phyloP scores from a whole-genome alignment of 228 moss, liverwort and hornwort species.

The Sphagnum fallax region DNA sequence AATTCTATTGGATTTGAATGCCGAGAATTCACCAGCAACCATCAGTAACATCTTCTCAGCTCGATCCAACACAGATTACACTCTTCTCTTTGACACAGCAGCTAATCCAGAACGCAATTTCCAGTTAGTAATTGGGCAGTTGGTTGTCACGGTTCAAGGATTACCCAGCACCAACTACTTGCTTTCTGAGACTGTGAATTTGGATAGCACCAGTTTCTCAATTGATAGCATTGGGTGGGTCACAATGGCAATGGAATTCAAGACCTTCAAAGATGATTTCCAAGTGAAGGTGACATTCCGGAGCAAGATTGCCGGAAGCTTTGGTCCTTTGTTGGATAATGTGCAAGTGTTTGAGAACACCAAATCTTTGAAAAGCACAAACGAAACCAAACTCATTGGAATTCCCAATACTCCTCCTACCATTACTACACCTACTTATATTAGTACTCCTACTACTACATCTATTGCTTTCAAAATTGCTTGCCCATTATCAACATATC shows the following conservation, averaged over 20 bases:
- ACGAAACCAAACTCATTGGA: neutral
- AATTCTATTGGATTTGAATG: constrained; percentile 58
- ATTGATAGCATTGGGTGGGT: constrained; percentile 47
- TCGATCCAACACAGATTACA: constrained; percentile 2
- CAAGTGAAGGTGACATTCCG: constrained; percentile 19
- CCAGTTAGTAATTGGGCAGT: constrained; percentile 24
- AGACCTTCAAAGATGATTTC: constrained; percentile 18
- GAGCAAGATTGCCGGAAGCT: constrained; percentile 26
- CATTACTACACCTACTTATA: too few relatives aligned
- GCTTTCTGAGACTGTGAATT: neutral
- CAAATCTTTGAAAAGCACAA: constrained; percentile 9
- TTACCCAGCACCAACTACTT: constrained; percentile 12
- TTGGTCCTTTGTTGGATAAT: constrained; percentile 70
- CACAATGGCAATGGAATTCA: constrained; percentile 27
- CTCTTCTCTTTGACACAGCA: constrained; percentile 51
- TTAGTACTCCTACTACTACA: too few relatives aligned
- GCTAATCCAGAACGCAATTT: constrained; percentile 43
- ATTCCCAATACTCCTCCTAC: too few relatives aligned
- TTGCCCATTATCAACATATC: too few relatives aligned
- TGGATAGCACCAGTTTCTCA: constrained; percentile 34
- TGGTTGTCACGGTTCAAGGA: constrained; percentile 14
- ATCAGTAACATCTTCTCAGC: constrained; percentile 40
- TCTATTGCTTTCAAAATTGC: too few relatives aligned
- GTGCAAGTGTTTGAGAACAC: constrained; percentile 29
- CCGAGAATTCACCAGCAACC: constrained; percentile 7